Evolutionary conservation across 805 yeast species (phyloP), one percentile per base, ranked within the genome.

Genomic region (Candida hungchunana): DNA sequence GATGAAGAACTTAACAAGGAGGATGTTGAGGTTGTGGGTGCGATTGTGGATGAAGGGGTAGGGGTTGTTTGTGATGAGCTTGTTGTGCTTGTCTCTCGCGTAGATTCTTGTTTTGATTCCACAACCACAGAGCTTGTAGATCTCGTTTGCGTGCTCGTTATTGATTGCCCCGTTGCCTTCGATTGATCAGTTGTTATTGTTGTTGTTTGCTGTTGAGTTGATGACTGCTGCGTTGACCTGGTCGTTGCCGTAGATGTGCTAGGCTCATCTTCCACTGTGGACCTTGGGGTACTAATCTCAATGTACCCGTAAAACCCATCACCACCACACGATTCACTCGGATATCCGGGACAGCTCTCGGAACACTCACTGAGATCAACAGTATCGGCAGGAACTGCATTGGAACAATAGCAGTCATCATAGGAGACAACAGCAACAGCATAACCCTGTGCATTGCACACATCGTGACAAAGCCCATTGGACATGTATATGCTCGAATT

Each of bases 381-480:
- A 0, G 77, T 67, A 11, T 50, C 47, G 1, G 34, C 53, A 1
- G 76, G 75, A 9, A 63, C 49, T 14, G 50, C 32, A 40, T 69
- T 55, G 10, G 71, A 54, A 42, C 77, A 71, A 62, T 69, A 71
- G 40, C 77, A 71, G 31, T 55, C 26, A 18, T 53, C 29, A 7
- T 48, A 41, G 36, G 62, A 69, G 7, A 70, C 56, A 40, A 79
- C 66, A 11, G 75, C 86, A 42, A 66, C 75, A 9, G 73, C 63
- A 41, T 45, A 56, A 2, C 47, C 50, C 7, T 20, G 11, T 7
- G 37, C 44, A 9, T 30, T n/a, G 44, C 77, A 71, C 18, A 51
- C 46, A 36, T 59, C 62, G 7, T 55, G 49, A 43, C 77, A 71
- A 11, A 48, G 49, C 1, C 77, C 77, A 40, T 66, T 66, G 20